Conservation (phyloP, 768 basidiomycete genomes). For the Saitozyma podzolica region DNA sequence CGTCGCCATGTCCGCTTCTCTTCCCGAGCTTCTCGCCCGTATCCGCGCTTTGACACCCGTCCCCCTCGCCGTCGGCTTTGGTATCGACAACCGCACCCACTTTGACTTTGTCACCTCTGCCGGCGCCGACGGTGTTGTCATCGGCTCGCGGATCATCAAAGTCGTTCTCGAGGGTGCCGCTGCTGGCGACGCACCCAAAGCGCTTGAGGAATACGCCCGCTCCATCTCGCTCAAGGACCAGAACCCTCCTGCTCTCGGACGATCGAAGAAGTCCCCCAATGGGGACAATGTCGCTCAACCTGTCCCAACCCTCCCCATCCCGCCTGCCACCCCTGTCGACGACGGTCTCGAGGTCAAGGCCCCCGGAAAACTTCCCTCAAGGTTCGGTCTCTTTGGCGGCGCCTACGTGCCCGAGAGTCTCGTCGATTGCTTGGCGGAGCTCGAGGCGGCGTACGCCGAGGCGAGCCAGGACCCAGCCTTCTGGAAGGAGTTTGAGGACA, state of each 20-base stretch:
- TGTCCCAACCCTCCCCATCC: conserved; percentile 35
- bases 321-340: conserved; percentile 31
- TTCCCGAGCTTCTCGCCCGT: conserved; percentile 80
- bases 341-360: conserved; percentile 31
- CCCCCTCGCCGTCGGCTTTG: conserved; percentile 94
- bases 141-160: conserved; percentile 81
- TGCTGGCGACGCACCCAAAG: conserved; percentile 44
- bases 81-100: conserved; percentile 84
- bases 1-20: conserved; percentile 65
- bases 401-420: conserved; percentile 96
- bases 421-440: conserved; percentile 86
- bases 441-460: conserved; percentile 81
- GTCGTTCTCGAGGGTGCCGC: conserved; percentile 69
- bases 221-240: conserved; percentile 62
- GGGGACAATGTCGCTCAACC: conserved; percentile 42
- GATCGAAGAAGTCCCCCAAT: conserved; percentile 22
- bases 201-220: conserved; percentile 63
- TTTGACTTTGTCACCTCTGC: conserved; percentile 80
- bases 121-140: conserved; percentile 93
- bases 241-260: conserved; percentile 24
- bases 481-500: conserved; percentile 83
- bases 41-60: conserved; percentile 75
- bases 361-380: conserved; percentile 62
- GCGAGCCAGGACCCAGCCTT: conserved; percentile 87
- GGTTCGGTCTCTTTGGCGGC: conserved; percentile 94